These are phyloP conservation scores for Sporisorium scitamineum DNA, from an alignment of 1,284 basidiomycete species.

Conservation along the genomic window DNA sequence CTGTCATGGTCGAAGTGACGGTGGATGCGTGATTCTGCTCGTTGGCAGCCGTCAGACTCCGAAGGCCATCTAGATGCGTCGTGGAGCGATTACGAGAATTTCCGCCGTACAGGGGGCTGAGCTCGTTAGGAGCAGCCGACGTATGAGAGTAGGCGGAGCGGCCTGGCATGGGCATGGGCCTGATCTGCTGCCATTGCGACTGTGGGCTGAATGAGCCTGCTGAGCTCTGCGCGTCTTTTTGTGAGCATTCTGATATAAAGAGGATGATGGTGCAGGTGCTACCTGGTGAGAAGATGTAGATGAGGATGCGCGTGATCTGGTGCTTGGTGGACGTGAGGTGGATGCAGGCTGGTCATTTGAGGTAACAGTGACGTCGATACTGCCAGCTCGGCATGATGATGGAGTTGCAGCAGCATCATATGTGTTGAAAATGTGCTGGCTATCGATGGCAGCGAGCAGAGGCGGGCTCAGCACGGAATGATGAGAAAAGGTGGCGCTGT, in stretches of 20 bases:
- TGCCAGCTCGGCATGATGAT: constrained; percentile 4
- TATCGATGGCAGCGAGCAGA: constrained; percentile 38
- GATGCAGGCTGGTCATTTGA: constrained; percentile 5
- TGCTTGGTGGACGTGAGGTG: constrained; percentile 14
- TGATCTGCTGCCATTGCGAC: constrained; percentile 24
- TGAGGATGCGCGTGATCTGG: constrained; percentile 33
- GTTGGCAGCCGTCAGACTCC: constrained; percentile 12
- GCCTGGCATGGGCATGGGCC: constrained; percentile 11
- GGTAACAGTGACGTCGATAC: not conserved
- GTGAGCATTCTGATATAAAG: constrained; percentile 18
- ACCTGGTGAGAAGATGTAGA: constrained; percentile 17
- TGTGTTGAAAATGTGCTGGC: constrained; percentile 37
- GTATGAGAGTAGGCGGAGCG: constrained; percentile 1
- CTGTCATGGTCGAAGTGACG: constrained; percentile 16
- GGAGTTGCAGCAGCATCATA: constrained; percentile 8
- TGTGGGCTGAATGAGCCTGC: constrained; percentile 17
- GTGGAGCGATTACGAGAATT: constrained; percentile 43
- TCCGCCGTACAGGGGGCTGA: constrained; percentile 8
- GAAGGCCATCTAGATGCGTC: constrained; percentile 33
- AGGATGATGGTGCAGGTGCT: not conserved
- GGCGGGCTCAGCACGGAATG: constrained; percentile 45
- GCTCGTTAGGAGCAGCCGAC: constrained; percentile 12
- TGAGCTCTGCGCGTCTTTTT: constrained; percentile 19
- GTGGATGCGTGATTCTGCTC: constrained; percentile 8
- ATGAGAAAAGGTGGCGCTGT: constrained; percentile 27